Percentiles rank a stretch among this genome's conserved stretches.
phyloP scores from a whole-genome alignment of 2,329 filamentous ascomycete genomes.

The Pezicula rhizophila region DNA sequence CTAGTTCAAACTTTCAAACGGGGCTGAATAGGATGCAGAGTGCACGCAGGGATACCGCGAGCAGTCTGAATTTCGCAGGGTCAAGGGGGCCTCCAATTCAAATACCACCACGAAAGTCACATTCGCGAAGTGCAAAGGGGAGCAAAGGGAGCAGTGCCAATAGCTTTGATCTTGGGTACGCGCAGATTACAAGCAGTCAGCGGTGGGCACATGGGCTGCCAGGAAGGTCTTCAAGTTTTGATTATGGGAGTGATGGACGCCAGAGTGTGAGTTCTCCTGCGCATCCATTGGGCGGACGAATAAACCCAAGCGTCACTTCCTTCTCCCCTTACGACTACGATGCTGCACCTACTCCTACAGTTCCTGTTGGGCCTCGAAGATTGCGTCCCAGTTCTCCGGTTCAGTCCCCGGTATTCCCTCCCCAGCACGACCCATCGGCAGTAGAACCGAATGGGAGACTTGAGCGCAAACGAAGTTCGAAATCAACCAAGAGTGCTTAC shows the following conservation, averaged over 20 bases:
- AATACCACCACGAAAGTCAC: slow-evolving; percentile 38
- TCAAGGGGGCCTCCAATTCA: slow-evolving; percentile 27
- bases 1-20: slow-evolving; percentile 65
- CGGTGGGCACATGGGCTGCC: slow-evolving; percentile 45
- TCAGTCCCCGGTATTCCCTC: slow-evolving; percentile 17
- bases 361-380: slow-evolving; percentile 72
- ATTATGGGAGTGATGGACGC: slow-evolving; percentile 47
- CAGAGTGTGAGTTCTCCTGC: slow-evolving; percentile 26
- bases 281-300: slow-evolving; percentile 22
- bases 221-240: slow-evolving; percentile 66
- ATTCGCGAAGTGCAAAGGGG: slow-evolving; percentile 53
- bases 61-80: slow-evolving; percentile 26
- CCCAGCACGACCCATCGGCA: slow-evolving; percentile 10
- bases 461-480: slow-evolving; percentile 52
- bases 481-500: slow-evolving; percentile 41
- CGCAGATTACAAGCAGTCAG: slow-evolving; percentile 50
- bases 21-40: slow-evolving; percentile 57
- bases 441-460: slow-evolving; percentile 30
- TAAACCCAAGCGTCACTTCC: slow-evolving; percentile 9
- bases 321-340: slow-evolving; percentile 52
- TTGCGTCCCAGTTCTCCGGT: slow-evolving; percentile 33
- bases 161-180: slow-evolving; percentile 60
- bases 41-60: slow-evolving; percentile 36
- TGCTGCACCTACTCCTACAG: slow-evolving; percentile 78
- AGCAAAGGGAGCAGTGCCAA: slow-evolving; percentile 68